Evolutionary conservation across 805 yeast genomes (phyloP).

Genomic region (Kurtzmaniella fragi): DNA sequence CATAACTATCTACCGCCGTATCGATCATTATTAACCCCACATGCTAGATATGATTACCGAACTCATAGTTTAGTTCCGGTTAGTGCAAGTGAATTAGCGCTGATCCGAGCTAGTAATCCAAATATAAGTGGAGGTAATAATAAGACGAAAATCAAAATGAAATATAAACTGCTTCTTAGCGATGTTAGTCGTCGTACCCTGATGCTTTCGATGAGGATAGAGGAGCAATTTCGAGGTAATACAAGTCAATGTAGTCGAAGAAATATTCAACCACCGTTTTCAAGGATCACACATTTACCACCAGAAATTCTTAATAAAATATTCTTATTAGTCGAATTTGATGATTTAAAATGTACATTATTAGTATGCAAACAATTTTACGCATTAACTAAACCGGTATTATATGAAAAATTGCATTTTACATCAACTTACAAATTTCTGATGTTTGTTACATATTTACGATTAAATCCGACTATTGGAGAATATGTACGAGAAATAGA

Average conservation of each 20-base stretch:
- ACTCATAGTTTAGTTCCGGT: slow-evolving; percentile 40
- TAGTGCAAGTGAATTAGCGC: slow-evolving; percentile 27
- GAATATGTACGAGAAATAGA: slow-evolving; percentile 52
- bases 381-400: slow-evolving; percentile 44
- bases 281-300: slow-evolving; percentile 25
- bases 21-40: slow-evolving; percentile 47
- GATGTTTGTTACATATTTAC: slow-evolving; percentile 68
- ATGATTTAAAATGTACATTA: slow-evolving; percentile 36
- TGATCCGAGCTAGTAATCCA: slow-evolving; percentile 1
- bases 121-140: not conserved
- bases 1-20: slow-evolving; percentile 44
- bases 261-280: not conserved
- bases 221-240: slow-evolving; percentile 4
- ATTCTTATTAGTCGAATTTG: slow-evolving; percentile 30
- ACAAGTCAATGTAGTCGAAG: not conserved
- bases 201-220: slow-evolving; percentile 30
- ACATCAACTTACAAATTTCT: slow-evolving; percentile 75
- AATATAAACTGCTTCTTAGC: slow-evolving; percentile 43
- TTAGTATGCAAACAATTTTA: slow-evolving; percentile 50
- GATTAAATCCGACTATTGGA: slow-evolving; percentile 53
- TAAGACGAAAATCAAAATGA: slow-evolving; percentile 34
- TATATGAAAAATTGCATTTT: slow-evolving; percentile 53
- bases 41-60: slow-evolving; percentile 45
- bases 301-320: slow-evolving; percentile 37
- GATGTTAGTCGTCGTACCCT: slow-evolving; percentile 43